These are phyloP conservation scores for Phytophthora nicotianae DNA, from an alignment of 352 stramenopile genomes.

Conservation along the genomic window DNA sequence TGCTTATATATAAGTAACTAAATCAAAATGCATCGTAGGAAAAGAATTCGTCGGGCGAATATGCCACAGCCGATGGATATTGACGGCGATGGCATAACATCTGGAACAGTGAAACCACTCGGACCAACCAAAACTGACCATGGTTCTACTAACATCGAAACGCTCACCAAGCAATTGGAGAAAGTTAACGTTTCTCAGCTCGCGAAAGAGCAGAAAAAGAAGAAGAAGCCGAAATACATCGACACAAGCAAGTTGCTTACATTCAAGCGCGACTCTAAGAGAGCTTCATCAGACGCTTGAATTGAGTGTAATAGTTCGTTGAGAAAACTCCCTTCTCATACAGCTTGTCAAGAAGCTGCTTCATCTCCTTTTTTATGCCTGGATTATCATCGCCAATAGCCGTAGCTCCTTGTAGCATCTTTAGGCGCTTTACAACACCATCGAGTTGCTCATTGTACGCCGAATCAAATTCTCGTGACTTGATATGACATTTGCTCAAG, in stretches of 20 bases:
- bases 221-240: too few relatives aligned
- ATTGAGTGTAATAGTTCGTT: conserved; percentile 5
- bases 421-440: conserved; percentile 3
- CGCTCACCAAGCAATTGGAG: too few relatives aligned
- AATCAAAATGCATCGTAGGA: too few relatives aligned
- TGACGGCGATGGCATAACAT: conserved; percentile 2
- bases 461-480: conserved; percentile 10
- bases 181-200: too few relatives aligned
- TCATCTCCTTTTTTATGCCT: conserved; percentile 9
- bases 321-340: conserved; percentile 5
- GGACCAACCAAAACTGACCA: conserved; percentile 2
- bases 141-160: too few relatives aligned
- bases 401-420: conserved; percentile 8
- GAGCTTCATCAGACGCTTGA: too few relatives aligned
- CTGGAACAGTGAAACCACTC: conserved; percentile 2
- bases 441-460: conserved; percentile 9
- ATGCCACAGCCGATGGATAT: conserved; percentile 7
- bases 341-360: conserved; percentile 9
- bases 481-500: too few relatives aligned
- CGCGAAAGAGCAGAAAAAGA: too few relatives aligned
- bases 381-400: conserved; percentile 4
- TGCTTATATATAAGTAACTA: conserved; percentile 8
- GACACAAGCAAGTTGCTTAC: too few relatives aligned
- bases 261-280: too few relatives aligned
- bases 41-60: too few relatives aligned